Percentiles rank a stretch among this genome's conserved stretches.
Evolutionary conservation across 1,139 yeast species (phyloP).

Genomic region (Eremothecium gossypii): DNA sequence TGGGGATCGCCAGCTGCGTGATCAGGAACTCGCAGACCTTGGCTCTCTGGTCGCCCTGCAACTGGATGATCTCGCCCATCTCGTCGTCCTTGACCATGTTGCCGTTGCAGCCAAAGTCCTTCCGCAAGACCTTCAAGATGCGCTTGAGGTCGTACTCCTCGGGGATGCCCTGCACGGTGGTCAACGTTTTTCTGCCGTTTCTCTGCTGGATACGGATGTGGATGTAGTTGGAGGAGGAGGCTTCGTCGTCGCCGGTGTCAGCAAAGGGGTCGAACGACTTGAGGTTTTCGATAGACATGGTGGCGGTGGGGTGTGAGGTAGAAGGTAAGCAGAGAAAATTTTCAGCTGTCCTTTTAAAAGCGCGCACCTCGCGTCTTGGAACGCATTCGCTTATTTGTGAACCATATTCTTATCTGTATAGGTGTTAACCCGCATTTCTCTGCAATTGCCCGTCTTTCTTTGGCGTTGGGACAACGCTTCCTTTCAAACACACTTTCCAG

Average conservation of each 20-base stretch:
- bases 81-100: conserved; percentile 95
- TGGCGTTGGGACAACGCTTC: conserved; percentile 12
- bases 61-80: conserved; percentile 92
- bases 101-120: conserved; percentile 98
- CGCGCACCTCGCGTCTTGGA: conserved; percentile 24
- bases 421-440: conserved; percentile 13
- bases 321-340: conserved; percentile 3
- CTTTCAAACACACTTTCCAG: conserved; percentile 12
- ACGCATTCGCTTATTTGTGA: conserved; percentile 6
- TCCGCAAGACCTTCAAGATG: conserved; percentile 86
- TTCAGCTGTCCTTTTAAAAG: conserved; percentile 5
- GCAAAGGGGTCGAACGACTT: conserved; percentile 99
- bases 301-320: conserved; percentile 6
- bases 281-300: conserved; percentile 82
- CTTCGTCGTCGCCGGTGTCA: conserved; percentile 99
- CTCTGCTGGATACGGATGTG: conserved; percentile 99
- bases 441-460: conserved; percentile 12
- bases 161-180: conserved; percentile 97
- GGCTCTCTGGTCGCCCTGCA: conserved; percentile 98
- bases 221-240: conserved; percentile 90
- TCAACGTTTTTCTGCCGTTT: conserved; percentile 97
- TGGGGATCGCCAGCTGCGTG: conserved; percentile 77
- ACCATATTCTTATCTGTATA: conserved; percentile 14
- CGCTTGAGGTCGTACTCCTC: conserved; percentile 90
- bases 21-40: conserved; percentile 92